Conservation (phyloP, 768 basidiomycete species). For the Clitopilus hobsonii region DNA sequence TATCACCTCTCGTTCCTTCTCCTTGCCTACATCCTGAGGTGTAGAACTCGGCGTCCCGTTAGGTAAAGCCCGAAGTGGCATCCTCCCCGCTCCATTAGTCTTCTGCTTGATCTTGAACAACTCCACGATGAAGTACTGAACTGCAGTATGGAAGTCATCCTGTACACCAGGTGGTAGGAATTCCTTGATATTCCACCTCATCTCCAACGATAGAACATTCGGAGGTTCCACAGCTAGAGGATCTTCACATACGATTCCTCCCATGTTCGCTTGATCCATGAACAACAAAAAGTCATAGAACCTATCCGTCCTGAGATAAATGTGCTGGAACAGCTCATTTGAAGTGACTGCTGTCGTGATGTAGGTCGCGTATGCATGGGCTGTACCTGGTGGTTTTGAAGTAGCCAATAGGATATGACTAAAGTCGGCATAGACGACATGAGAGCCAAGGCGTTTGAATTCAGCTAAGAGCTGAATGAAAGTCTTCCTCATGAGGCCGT, state of each 20-base stretch:
- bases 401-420: slow-evolving; percentile 87
- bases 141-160: slow-evolving; percentile 61
- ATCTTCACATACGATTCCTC: slow-evolving; percentile 82
- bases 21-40: slow-evolving; percentile 62
- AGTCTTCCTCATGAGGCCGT: slow-evolving; percentile 95
- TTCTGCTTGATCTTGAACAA: slow-evolving; percentile 73
- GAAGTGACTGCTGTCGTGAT: slow-evolving; percentile 90
- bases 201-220: slow-evolving; percentile 66
- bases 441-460: slow-evolving; percentile 90
- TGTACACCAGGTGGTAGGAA: slow-evolving; percentile 88
- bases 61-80: slow-evolving; percentile 63
- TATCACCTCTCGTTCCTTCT: slow-evolving; percentile 62
- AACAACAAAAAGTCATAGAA: slow-evolving; percentile 94
- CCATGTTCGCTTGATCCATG: slow-evolving; percentile 94
- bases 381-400: slow-evolving; percentile 92
- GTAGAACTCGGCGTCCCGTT: slow-evolving; percentile 63
- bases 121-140: slow-evolving; percentile 84
- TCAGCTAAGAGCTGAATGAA: slow-evolving; percentile 97
- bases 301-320: slow-evolving; percentile 78
- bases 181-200: slow-evolving; percentile 89
- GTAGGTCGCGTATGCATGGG: slow-evolving; percentile 93
- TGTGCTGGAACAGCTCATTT: slow-evolving; percentile 92
- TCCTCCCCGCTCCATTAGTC: slow-evolving; percentile 52
- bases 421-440: slow-evolving; percentile 92
- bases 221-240: slow-evolving; percentile 66